Conservation (phyloP, 768 basidiomycete genomes). For the Nevesoporus exiguus region DNA sequence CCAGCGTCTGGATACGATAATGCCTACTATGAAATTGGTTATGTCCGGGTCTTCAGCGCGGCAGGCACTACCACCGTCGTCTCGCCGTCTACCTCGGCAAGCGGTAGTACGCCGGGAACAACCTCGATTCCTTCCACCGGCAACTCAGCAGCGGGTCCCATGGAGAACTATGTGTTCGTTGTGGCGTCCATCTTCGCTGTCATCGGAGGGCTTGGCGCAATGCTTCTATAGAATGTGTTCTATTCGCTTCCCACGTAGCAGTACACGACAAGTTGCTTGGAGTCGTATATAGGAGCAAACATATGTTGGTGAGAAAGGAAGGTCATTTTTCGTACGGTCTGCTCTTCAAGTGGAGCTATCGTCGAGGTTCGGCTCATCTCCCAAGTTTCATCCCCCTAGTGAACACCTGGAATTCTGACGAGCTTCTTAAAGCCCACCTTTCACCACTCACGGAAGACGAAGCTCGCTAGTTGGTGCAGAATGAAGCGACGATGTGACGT, state of each 20-base stretch:
- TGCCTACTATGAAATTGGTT: constrained; percentile 72
- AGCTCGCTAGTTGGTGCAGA: background rate
- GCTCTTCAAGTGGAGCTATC: background rate
- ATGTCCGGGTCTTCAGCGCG: constrained; percentile 48
- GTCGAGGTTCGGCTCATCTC: background rate
- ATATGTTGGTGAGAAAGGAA: too few relatives aligned
- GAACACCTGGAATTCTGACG: background rate
- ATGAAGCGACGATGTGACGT: constrained; percentile 1
- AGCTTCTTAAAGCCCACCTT: background rate
- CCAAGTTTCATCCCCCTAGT: background rate
- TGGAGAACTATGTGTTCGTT: constrained; percentile 1
- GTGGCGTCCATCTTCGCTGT: constrained; percentile 9
- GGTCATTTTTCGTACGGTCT: background rate
- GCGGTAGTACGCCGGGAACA: constrained; percentile 14
- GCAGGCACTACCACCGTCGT: constrained; percentile 28
- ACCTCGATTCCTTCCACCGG: constrained; percentile 3
- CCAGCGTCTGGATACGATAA: constrained; percentile 56
- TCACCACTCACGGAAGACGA: background rate
- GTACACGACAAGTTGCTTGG: background rate
- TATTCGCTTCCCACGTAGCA: background rate
- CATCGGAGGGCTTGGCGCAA: constrained; percentile 14
- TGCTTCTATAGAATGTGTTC: constrained; percentile 10
- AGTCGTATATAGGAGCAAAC: background rate
- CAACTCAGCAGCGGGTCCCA: constrained; percentile 5
- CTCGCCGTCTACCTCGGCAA: constrained; percentile 19